Base-by-base conservation (phyloP, 257 asterid genomes). In the Solanum chiquidenum region DNA sequence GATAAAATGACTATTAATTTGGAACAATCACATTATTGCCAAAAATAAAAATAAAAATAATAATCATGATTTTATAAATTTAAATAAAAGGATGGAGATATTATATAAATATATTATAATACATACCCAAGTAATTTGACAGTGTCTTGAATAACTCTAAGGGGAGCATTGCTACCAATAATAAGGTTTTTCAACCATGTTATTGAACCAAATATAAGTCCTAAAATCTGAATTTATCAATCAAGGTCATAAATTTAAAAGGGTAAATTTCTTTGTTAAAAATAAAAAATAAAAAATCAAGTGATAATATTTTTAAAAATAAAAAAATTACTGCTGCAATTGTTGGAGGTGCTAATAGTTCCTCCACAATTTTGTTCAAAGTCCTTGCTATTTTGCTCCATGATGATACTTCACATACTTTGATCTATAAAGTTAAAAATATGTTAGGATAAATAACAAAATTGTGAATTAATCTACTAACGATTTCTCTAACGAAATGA, bases 111-210 rank as follows among this genome's bases (percentile, higher is more conserved):
- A 44, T 12, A 66, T 27, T 12, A 66, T 66, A n/a, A 38, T 23
- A 84, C 88, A 0, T 92, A 96, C 98, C 98, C 99, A 8, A 96
- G 97, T 89, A 95, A 89, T 85, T 83, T 71, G 60, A 94, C 33
- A 10, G 95, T 90, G 37, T 92, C 95, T 55, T 93, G 84, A 75
- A 96, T 89, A 55, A 96, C 98, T 90, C 93, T 88, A 8, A 96
- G 87, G 5, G 98, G 99, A 89, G 98, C 98, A 88, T 10, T 79
- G 10, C 88, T 94, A 60, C 99, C 98, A 77, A 94, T 89, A 49
- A 95, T 73, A 20, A 96, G 92, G 88, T 91, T 87, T 83, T 91
- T 92, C 85, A 96, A 92, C 92, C 91, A 94, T 46, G 93, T 14
- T 31, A 94, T 91, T 42, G 96, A 90, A 74, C 99, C 99, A 87